These are phyloP conservation scores for Fusarium odoratissimum DNA, from an alignment of 2,329 filamentous ascomycete genomes.

Conservation along the genomic window DNA sequence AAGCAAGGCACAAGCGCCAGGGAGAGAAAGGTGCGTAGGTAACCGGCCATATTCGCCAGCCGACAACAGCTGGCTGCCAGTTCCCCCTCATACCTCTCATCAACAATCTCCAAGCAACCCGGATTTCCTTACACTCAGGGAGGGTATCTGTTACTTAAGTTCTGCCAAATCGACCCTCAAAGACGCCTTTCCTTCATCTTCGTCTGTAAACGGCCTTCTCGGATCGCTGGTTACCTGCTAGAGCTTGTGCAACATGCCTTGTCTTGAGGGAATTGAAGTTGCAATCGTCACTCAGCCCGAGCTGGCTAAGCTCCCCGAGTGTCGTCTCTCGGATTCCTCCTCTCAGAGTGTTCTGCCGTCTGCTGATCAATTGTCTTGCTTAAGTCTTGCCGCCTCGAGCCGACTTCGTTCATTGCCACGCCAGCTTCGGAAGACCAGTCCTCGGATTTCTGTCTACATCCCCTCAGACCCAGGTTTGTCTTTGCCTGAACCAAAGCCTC, in stretches of 20 bases:
- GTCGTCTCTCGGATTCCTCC: slow-evolving; percentile 64
- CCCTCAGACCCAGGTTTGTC: slow-evolving; percentile 63
- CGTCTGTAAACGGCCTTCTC: neutral
- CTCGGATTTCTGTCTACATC: slow-evolving; percentile 66
- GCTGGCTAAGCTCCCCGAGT: slow-evolving; percentile 60
- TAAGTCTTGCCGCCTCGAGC: slow-evolving; percentile 16
- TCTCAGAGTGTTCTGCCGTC: slow-evolving; percentile 53
- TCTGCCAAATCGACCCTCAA: neutral
- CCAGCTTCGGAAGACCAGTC: slow-evolving; percentile 49
- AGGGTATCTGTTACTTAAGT: neutral
- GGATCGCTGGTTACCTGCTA: neutral
- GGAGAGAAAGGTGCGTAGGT: neutral
- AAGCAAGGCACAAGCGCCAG: neutral
- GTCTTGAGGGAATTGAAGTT: slow-evolving; percentile 61
- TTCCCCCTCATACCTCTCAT: neutral
- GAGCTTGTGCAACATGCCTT: slow-evolving; percentile 56
- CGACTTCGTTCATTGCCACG: neutral
- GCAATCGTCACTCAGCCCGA: slow-evolving; percentile 54
- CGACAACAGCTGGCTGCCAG: slow-evolving; percentile 22
- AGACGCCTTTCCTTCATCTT: neutral
- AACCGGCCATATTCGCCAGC: neutral
- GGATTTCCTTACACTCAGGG: neutral
- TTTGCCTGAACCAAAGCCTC: neutral
- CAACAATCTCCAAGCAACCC: neutral
- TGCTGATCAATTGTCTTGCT: slow-evolving; percentile 27